These are phyloP conservation scores for Eucalyptus marginata DNA, from an alignment of 345 rosid species.

Conservation along the genomic window DNA sequence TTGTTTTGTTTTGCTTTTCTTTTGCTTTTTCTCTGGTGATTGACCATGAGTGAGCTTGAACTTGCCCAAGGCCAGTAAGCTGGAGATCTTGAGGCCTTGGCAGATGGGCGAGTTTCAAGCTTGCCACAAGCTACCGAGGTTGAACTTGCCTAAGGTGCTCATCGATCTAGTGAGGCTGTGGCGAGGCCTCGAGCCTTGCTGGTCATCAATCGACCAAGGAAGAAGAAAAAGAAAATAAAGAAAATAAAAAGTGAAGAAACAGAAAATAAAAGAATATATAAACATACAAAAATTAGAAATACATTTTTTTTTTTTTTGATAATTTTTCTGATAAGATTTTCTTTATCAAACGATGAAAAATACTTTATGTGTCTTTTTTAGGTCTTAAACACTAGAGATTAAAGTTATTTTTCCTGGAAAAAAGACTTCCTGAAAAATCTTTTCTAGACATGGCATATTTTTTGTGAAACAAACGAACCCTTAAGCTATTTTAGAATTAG, in stretches of 20 bases:
- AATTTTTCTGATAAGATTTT: too few relatives aligned
- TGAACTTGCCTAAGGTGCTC: rapidly evolving
- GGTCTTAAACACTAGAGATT: rapidly evolving
- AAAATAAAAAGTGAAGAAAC: too few relatives aligned
- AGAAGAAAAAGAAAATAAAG: background rate
- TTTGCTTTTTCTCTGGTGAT: rapidly evolving
- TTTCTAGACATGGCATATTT: too few relatives aligned
- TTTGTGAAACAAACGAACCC: rapidly evolving
- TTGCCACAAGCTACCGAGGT: background rate
- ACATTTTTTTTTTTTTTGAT: too few relatives aligned
- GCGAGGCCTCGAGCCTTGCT: background rate
- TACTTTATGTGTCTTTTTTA: too few relatives aligned
- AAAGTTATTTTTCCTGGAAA: too few relatives aligned
- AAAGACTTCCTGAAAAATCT: rapidly evolving
- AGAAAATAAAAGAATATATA: too few relatives aligned
- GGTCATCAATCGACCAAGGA: rapidly evolving
- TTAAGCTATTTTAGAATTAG: too few relatives aligned
- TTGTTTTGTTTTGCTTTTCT: too few relatives aligned
- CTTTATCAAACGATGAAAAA: rapidly evolving
- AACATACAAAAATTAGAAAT: too few relatives aligned
- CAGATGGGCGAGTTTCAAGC: rapidly evolving
- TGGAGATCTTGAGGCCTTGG: background rate
- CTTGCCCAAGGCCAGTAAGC: rapidly evolving
- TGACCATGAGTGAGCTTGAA: rapidly evolving
- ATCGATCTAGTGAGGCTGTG: rapidly evolving